Evolutionary conservation across 2,329 filamentous ascomycete genomes (phyloP).

Genomic region (Fusarium vanettenii): DNA sequence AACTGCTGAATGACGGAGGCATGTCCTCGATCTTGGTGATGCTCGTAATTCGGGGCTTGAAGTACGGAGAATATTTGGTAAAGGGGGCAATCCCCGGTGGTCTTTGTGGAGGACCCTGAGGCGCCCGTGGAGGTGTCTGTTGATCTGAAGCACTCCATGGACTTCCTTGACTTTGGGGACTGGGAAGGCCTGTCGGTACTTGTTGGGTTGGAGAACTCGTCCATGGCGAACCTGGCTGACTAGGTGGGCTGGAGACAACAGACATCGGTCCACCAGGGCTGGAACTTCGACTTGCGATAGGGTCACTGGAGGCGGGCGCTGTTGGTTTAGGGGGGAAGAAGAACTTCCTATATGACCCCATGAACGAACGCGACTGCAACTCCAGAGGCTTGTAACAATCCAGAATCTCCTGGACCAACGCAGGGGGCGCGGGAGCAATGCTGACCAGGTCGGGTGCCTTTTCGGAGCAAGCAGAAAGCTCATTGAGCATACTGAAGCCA

Average conservation of each 20-base stretch:
- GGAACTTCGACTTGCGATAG: conserved; percentile 7
- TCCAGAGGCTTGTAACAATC: conserved; percentile 55
- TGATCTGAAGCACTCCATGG: conserved; percentile 38
- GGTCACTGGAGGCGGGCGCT: background rate
- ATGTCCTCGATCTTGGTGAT: conserved; percentile 49
- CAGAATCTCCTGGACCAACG: conserved; percentile 52
- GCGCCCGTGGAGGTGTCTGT: conserved; percentile 32
- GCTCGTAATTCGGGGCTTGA: conserved; percentile 45
- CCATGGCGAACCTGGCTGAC: conserved; percentile 45
- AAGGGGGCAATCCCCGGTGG: conserved; percentile 51
- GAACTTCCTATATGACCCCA: conserved; percentile 52
- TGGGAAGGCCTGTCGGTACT: conserved; percentile 42
- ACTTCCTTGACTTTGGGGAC: conserved; percentile 50
- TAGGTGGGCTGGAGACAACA: conserved; percentile 34
- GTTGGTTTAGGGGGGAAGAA: conserved; percentile 45
- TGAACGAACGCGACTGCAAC: conserved; percentile 53
- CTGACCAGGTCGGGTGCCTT: conserved; percentile 51
- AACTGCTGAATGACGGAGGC: conserved; percentile 46
- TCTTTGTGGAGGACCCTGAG: conserved; percentile 29
- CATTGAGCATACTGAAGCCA: conserved; percentile 55
- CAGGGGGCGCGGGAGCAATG: conserved; percentile 51
- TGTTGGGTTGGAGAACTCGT: conserved; percentile 13
- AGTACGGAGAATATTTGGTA: conserved; percentile 53
- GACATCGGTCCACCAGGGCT: conserved; percentile 15
- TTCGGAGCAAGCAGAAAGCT: conserved; percentile 50